phyloP scores from a whole-genome alignment of 257 asterid species.

The Buddleja alternifolia region DNA sequence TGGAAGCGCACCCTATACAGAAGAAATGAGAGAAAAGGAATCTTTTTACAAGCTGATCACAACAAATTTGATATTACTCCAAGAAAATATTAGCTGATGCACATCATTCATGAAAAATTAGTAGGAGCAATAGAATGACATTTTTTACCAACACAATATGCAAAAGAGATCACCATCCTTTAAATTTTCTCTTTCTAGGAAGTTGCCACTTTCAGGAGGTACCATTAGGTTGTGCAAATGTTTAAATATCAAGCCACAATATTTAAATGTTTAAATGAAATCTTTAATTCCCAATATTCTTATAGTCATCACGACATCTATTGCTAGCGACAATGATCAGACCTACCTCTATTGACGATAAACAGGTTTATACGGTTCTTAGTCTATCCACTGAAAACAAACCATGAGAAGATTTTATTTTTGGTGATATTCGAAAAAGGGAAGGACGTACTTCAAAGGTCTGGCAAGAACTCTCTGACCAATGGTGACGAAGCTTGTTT shows the following conservation, averaged over 20 bases:
- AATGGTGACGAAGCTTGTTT: conserved; percentile 97
- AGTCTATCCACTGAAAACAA: conserved; percentile 7
- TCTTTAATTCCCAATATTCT: background rate
- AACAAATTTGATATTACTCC: no score
- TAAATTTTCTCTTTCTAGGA: background rate
- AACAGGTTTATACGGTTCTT: conserved; percentile 13
- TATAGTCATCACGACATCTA: background rate
- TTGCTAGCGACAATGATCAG: background rate
- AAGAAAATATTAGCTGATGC: no score
- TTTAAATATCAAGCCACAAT: conserved; percentile 9
- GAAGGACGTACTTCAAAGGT: conserved; percentile 79
- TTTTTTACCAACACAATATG: background rate
- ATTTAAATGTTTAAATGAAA: background rate
- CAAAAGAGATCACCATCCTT: background rate
- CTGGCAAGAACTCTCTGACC: conserved; percentile 99
- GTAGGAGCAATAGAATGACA: no score
- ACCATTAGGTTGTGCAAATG: background rate
- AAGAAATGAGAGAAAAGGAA: conserved; percentile 24
- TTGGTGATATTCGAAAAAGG: conserved; percentile 13
- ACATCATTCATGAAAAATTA: background rate
- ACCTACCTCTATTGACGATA: background rate
- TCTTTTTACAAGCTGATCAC: conserved; percentile 9
- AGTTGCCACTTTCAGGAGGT: conserved; percentile 5
- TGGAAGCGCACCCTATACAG: conserved; percentile 88
- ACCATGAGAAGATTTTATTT: background rate